Evolutionary conservation across 2,329 filamentous ascomycete species (phyloP).

Genomic region (Diaporthe capsici): DNA sequence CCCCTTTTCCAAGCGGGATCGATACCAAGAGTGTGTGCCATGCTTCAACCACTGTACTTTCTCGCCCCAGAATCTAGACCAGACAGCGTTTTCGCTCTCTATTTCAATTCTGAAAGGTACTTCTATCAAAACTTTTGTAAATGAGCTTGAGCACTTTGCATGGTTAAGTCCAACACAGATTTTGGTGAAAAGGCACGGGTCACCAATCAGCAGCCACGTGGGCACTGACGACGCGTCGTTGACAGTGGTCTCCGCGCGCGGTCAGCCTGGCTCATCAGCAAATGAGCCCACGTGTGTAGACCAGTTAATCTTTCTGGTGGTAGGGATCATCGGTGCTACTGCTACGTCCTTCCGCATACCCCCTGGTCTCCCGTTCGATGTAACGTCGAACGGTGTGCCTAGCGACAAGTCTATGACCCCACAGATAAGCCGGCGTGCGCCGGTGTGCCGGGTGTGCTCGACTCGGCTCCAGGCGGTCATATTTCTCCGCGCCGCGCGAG

Average conservation of each 20-base stretch:
- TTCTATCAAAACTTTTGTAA: too few species aligned
- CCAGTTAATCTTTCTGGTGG: not conserved
- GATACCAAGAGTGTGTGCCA: too few species aligned
- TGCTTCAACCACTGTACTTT: too few species aligned
- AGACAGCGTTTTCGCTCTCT: too few species aligned
- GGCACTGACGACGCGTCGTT: not conserved
- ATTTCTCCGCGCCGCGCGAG: not conserved
- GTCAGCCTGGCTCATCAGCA: not conserved
- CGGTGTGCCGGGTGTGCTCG: not conserved
- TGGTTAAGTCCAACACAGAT: not conserved
- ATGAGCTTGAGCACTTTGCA: too few species aligned
- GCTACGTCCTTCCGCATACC: not conserved
- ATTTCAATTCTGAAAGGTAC: too few species aligned
- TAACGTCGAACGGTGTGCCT: not conserved
- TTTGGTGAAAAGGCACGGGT: not conserved
- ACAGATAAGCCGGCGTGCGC: slow-evolving; percentile 17
- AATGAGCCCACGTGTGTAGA: not conserved
- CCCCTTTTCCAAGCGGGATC: too few species aligned
- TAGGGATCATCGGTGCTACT: not conserved
- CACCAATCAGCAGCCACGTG: not conserved
- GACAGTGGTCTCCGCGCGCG: not conserved
- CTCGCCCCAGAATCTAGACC: too few species aligned
- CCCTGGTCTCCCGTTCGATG: not conserved
- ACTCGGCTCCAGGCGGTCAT: not conserved
- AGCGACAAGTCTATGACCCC: not conserved